phyloP scores from a whole-genome alignment of 2,329 filamentous ascomycete species.

The Diaporthe destruens region DNA sequence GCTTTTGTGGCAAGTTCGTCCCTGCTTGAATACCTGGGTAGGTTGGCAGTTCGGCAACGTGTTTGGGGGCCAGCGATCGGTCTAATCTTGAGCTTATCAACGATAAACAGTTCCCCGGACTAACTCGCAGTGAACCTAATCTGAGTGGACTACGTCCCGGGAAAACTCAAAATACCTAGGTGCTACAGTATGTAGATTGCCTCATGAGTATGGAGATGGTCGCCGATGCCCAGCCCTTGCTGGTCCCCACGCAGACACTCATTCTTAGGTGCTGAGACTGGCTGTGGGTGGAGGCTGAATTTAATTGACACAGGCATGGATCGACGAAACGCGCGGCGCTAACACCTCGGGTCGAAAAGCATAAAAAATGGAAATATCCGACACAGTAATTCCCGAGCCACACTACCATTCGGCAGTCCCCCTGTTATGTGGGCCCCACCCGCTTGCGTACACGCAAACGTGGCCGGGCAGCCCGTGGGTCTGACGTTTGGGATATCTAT shows the following conservation, averaged over 20 bases:
- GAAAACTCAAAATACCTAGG: not conserved
- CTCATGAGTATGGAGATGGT: slow-evolving; percentile 3
- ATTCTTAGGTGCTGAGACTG: slow-evolving; percentile 4
- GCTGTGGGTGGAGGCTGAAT: not conserved
- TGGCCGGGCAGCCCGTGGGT: slow-evolving; percentile 19
- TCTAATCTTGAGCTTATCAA: not conserved
- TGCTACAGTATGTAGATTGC: slow-evolving; percentile 1
- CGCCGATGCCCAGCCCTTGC: slow-evolving; percentile 5
- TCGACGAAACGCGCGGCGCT: slow-evolving; percentile 38
- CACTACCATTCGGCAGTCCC: not conserved
- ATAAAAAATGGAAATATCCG: slow-evolving; percentile 16
- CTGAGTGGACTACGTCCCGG: not conserved
- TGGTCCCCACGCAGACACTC: not conserved
- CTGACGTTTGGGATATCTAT: slow-evolving; percentile 36
- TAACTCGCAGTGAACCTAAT: not conserved
- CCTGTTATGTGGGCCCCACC: slow-evolving; percentile 10
- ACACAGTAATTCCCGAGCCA: not conserved
- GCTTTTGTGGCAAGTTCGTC: not conserved
- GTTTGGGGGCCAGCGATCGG: not conserved
- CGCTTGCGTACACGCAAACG: slow-evolving; percentile 28
- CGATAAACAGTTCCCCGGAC: not conserved
- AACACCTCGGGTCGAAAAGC: slow-evolving; percentile 4
- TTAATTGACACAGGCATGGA: slow-evolving; percentile 35
- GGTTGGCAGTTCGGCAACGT: not conserved
- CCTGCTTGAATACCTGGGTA: slow-evolving; percentile 3